A percentile compares a stretch with the other conserved stretches of the same genome.
These are phyloP conservation scores for Populus hybrid DNA, from an alignment of 441 rosid genomes.

Conservation along the genomic window DNA sequence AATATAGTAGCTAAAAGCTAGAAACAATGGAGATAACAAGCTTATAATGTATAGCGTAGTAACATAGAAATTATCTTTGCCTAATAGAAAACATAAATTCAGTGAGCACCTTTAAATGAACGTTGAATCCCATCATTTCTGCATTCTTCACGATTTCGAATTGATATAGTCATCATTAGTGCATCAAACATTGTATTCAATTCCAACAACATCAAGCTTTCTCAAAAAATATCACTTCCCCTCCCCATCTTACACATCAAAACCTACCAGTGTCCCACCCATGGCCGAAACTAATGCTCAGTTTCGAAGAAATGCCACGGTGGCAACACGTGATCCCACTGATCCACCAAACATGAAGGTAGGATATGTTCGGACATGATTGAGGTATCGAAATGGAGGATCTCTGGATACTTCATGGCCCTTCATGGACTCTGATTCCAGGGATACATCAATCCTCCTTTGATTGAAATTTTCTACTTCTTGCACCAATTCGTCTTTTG, in stretches of 20 bases:
- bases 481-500: conserved; percentile 77
- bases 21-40: not conserved
- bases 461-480: conserved; percentile 71
- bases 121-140: not conserved
- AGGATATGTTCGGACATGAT: conserved; percentile 81
- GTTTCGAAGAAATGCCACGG: conserved; percentile 78
- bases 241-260: not conserved
- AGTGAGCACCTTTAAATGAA: not conserved
- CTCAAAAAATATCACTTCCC: not conserved
- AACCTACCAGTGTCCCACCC: not conserved
- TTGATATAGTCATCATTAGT: not conserved
- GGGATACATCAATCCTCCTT: conserved; percentile 34
- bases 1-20: not conserved
- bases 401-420: conserved; percentile 37
- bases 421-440: conserved; percentile 29
- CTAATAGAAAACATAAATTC: not conserved
- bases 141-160: not conserved
- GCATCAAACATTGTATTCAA: not conserved
- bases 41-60: not conserved
- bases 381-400: conserved; percentile 53
- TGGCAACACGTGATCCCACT: conserved; percentile 83
- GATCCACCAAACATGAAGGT: conserved; percentile 85
- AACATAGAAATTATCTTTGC: not conserved
- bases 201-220: not conserved
- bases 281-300: conserved; percentile 21